Evolutionary conservation across 2,329 filamentous ascomycete species (phyloP), one percentile per base, ranked within the genome.

Genomic region (Metarhizium rileyi): DNA sequence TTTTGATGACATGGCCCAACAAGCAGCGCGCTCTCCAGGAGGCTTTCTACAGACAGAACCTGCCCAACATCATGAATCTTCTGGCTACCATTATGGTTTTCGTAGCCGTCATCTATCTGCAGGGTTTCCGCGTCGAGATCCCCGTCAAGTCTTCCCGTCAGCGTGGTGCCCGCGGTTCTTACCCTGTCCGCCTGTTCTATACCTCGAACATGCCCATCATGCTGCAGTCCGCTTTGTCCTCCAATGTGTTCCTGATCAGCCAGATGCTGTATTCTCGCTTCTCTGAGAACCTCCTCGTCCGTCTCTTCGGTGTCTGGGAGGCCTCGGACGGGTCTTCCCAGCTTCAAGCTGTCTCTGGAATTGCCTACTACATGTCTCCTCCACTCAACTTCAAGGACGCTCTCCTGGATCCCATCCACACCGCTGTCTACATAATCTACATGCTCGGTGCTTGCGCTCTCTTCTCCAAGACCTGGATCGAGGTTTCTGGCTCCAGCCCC

Each of bases 191-290:
- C 66, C 87, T 98, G 53, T 98, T 98, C 83, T 98, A 98, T 78
- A 98, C 93, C 67, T 96, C 90, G 70, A 98, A 98, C 86, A 98
- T 98, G 94, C 93, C 93, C 67, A 98, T 98, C 75, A 98, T 98
- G 93, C 81, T 98, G 70, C 94, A 98, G 78, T 97, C 91, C 44
- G 93, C 93, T 61, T 83, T 98, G 60, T 95, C 89, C 59, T 96
- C 91, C 79, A 98, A 98, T 80, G 83, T 98, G 73, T 98, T 98
- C 84, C 78, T 98, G 57, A 90, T 98, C 75, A 93, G 87, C 68
- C 93, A 98, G 79, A 97, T 97, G 90, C 83, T 98, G 59, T 97
- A 95, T 83, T 95, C 88, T 55, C 90, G 91, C 70, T 97, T 98
- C 80, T 93, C 90, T 44, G 93, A 98, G 76, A 98, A 98, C 80